A percentile compares a stretch with the other conserved stretches of the same genome.
These are phyloP conservation scores for Didymosphaeria variabile DNA, from an alignment of 2,329 filamentous ascomycete species.

Conservation along the genomic window DNA sequence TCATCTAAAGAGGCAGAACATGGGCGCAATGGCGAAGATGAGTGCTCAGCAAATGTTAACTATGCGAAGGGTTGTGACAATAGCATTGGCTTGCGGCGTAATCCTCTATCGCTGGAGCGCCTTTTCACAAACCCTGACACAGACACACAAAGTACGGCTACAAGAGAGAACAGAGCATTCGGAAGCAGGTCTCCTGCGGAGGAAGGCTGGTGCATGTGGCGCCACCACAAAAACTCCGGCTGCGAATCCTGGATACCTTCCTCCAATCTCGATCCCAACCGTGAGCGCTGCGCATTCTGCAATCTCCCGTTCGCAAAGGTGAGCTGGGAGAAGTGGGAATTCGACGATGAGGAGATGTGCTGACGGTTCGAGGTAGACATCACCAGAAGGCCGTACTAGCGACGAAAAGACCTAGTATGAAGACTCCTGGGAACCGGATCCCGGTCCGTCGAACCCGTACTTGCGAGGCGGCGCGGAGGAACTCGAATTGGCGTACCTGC, in stretches of 20 bases:
- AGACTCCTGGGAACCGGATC: not conserved
- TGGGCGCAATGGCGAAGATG: too few species aligned
- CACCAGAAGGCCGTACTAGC: too few species aligned
- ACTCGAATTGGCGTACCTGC: not conserved
- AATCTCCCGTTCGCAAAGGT: constrained; percentile 3
- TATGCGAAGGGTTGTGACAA: not conserved
- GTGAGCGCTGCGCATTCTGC: constrained; percentile 13
- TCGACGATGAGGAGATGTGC: not conserved
- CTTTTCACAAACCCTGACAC: too few species aligned
- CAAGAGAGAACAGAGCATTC: not conserved
- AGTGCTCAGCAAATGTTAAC: not conserved
- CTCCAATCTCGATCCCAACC: not conserved
- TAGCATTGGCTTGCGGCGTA: not conserved
- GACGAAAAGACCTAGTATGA: too few species aligned
- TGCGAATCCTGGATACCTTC: constrained; percentile 14
- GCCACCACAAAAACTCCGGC: constrained; percentile 9
- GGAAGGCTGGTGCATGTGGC: constrained; percentile 7
- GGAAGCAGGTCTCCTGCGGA: not conserved
- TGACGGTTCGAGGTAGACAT: too few species aligned
- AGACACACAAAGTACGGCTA: not conserved
- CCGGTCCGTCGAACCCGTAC: not conserved
- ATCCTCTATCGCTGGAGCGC: not conserved
- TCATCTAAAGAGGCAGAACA: too few species aligned
- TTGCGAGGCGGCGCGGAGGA: constrained; percentile 8
- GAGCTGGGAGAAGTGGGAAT: not conserved